phyloP scores from a whole-genome alignment of 306 rosid genomes.

The Inga leiocalycina region DNA sequence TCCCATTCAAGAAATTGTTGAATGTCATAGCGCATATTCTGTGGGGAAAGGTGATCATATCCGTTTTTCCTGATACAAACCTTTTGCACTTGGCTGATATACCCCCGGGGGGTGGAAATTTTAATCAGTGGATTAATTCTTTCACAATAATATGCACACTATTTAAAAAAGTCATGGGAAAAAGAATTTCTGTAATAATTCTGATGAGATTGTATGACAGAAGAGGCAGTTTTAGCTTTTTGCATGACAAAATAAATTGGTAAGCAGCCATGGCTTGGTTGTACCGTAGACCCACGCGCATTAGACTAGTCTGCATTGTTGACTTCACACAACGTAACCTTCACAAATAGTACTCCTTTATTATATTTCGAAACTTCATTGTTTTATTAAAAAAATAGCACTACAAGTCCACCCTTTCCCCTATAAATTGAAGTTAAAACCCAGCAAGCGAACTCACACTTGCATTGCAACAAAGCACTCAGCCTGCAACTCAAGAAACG shows the following conservation, averaged over 20 bases:
- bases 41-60: background rate
- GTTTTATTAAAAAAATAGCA: background rate
- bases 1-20: background rate
- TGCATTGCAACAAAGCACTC: background rate
- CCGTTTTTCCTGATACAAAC: no score
- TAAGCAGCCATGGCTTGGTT: background rate
- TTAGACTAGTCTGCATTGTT: constrained; percentile 22
- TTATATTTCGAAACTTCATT: background rate
- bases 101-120: no score
- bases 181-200: background rate
- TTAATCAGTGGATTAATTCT: no score
- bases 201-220: no score
- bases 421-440: constrained; percentile 37
- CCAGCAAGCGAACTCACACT: background rate
- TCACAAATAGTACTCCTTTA: background rate
- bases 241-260: background rate
- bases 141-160: no score
- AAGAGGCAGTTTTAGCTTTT: background rate
- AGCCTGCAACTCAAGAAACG: background rate
- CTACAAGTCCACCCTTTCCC: background rate
- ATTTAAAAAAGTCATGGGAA: background rate
- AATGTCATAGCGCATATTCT: background rate
- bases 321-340: constrained; percentile 2
- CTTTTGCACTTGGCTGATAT: no score
- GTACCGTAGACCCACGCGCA: background rate